Evolutionary conservation across 129 eudicot species (phyloP).

Genomic region (Pittosporum tobira): DNA sequence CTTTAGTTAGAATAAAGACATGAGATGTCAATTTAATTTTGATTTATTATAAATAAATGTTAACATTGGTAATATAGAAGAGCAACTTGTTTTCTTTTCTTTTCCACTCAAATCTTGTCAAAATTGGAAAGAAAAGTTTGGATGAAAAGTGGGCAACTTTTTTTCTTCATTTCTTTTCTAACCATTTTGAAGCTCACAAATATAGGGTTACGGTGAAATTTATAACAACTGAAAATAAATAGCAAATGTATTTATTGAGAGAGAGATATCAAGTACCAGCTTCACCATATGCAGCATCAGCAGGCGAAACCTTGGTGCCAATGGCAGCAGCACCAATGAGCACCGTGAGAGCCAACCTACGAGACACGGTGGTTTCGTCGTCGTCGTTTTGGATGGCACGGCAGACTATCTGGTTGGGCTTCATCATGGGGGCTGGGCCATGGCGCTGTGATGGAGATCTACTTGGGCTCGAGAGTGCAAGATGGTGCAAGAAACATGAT

Average conservation of each 20-base stretch:
- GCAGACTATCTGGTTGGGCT: constrained; percentile 50
- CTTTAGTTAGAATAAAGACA: no score
- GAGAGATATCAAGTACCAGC: constrained; percentile 47
- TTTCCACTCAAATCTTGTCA: no score
- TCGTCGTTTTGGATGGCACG: constrained; percentile 40
- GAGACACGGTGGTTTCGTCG: constrained; percentile 29
- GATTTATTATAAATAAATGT: no score
- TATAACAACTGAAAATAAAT: no score
- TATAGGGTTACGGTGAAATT: no score
- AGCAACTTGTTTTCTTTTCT: no score
- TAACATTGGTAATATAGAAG: no score
- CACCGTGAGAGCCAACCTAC: constrained; percentile 75
- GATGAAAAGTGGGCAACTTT: no score
- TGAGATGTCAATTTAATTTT: no score
- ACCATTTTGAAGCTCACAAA: no score
- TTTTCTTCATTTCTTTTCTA: no score
- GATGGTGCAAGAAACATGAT: constrained; percentile 66
- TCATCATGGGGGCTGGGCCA: constrained; percentile 19
- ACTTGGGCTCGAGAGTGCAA: constrained; percentile 46
- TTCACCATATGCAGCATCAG: constrained; percentile 93
- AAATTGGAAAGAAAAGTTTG: no score
- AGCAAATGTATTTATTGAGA: not conserved
- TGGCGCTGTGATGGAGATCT: constrained; percentile 23
- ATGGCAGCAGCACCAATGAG: constrained; percentile 88
- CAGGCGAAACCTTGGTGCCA: constrained; percentile 80